These are phyloP conservation scores for Sugiyamaella floridensis DNA, from an alignment of 805 yeast genomes.

Conservation along the genomic window DNA sequence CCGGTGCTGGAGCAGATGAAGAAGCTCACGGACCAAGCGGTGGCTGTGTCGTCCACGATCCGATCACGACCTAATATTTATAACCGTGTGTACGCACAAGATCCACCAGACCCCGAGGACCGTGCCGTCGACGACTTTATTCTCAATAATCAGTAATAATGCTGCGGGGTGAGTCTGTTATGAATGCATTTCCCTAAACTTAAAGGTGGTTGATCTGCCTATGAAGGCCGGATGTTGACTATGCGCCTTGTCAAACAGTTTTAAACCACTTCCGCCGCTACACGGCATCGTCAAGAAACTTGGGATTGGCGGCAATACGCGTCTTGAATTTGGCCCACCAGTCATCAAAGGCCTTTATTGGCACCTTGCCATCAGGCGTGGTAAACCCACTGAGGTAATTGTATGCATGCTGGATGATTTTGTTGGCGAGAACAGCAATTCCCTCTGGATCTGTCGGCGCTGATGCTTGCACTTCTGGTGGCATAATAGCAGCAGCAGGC, in stretches of 20 bases:
- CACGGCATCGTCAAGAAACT: slow-evolving; percentile 50
- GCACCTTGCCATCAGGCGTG: slow-evolving; percentile 71
- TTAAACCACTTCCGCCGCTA: not conserved
- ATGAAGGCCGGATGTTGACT: too few relatives aligned
- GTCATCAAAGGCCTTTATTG: slow-evolving; percentile 77
- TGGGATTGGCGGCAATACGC: slow-evolving; percentile 73
- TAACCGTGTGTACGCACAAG: not conserved
- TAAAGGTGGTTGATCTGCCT: not conserved
- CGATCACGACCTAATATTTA: not conserved
- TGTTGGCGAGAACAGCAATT: slow-evolving; percentile 67
- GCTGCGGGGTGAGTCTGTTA: not conserved
- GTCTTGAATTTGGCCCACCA: slow-evolving; percentile 91
- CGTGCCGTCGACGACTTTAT: not conserved
- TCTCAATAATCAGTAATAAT: too few relatives aligned
- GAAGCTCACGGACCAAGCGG: not conserved
- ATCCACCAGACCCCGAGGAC: not conserved
- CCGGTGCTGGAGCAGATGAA: not conserved
- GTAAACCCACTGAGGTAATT: slow-evolving; percentile 85
- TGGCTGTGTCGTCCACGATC: not conserved
- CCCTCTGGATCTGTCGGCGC: slow-evolving; percentile 35
- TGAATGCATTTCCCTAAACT: not conserved
- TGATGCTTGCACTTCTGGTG: slow-evolving; percentile 13
- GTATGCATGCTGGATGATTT: slow-evolving; percentile 87
- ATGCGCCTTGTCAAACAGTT: too few relatives aligned
- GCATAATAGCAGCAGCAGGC: slow-evolving; percentile 17